These are phyloP conservation scores for Proliferodiscus dingleyae DNA, from an alignment of 2,329 filamentous ascomycete species.

Conservation along the genomic window DNA sequence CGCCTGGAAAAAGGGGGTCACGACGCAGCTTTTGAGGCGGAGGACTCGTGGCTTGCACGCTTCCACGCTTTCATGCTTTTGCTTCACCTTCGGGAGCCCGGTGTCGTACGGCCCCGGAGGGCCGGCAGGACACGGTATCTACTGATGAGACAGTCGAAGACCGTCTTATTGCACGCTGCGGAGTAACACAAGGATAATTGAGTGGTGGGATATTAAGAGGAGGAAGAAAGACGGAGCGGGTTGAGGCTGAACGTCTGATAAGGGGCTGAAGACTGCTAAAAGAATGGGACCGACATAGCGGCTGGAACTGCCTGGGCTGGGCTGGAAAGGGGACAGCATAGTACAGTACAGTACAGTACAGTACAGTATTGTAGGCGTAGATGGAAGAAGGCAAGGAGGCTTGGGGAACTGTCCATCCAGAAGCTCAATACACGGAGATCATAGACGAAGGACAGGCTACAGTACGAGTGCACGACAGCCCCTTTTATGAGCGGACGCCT, in stretches of 20 bases:
- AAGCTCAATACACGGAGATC: too few relatives aligned
- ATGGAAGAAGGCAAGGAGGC: too few relatives aligned
- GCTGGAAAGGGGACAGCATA: too few relatives aligned
- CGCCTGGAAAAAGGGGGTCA: slow-evolving; percentile 4
- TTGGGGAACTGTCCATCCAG: too few relatives aligned
- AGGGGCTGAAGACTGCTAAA: not conserved
- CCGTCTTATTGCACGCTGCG: not conserved
- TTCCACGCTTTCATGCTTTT: not conserved
- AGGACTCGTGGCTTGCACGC: slow-evolving; percentile 13
- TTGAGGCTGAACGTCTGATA: slow-evolving; percentile 10
- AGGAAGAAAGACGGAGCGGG: slow-evolving; percentile 1
- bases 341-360: too few relatives aligned
- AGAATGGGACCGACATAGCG: not conserved
- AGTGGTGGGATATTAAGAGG: not conserved
- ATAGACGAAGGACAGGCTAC: too few relatives aligned
- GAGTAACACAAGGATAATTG: not conserved
- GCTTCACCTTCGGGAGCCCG: not conserved
- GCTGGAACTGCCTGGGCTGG: too few relatives aligned
- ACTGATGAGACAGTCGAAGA: not conserved
- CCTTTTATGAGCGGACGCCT: too few relatives aligned
- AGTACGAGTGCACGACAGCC: too few relatives aligned
- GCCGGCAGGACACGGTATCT: not conserved
- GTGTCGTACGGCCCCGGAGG: not conserved
- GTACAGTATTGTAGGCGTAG: too few relatives aligned
- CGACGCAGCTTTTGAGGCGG: not conserved